These are phyloP conservation scores for Furculomyces boomerangus DNA, from an alignment of 371 early-diverging fungal genomes.

Conservation along the genomic window DNA sequence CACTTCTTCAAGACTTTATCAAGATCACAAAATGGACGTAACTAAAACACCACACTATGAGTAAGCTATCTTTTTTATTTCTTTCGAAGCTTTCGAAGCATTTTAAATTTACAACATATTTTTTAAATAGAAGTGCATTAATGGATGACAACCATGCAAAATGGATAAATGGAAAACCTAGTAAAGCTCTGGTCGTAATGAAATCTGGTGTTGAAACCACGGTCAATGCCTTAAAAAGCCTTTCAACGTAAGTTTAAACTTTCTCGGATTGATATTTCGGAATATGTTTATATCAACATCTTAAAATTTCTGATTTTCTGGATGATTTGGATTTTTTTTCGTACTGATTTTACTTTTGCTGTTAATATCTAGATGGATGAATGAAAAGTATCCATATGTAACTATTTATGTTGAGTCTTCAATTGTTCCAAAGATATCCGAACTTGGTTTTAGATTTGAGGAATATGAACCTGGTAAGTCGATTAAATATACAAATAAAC, in stretches of 20 bases:
- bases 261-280: no score
- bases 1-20: no score
- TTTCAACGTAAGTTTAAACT: neutral
- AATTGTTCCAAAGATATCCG: neutral
- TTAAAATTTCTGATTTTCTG: neutral
- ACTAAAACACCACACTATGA: no score
- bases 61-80: no score
- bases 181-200: neutral
- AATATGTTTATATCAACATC: neutral
- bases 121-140: no score
- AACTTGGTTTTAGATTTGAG: neutral
- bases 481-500: neutral
- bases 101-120: no score
- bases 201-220: neutral
- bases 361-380: neutral
- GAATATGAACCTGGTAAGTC: neutral
- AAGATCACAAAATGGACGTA: no score
- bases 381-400: neutral
- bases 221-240: neutral
- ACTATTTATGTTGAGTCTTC: neutral
- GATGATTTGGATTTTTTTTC: neutral
- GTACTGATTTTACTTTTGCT: neutral
- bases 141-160: no score
- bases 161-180: neutral
- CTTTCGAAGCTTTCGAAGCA: no score